Base-by-base conservation (phyloP, 176 grass and related monocot species). In the Tuctoria greenei region DNA sequence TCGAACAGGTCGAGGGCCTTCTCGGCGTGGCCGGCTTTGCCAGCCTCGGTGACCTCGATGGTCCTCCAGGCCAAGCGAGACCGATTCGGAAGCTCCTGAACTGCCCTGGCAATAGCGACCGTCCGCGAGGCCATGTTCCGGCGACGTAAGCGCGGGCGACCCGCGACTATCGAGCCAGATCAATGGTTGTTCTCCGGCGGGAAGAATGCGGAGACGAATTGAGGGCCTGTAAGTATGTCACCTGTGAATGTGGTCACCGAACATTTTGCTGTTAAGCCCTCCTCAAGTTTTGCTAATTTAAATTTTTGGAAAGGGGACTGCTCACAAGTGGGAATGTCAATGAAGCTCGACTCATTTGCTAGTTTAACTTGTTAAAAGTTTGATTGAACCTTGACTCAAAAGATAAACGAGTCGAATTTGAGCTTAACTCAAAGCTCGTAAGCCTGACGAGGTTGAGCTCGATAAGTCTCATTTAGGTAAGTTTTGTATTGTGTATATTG, bases 1-100 rank as follows among this genome's bases (percentile, higher is more conserved):
- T 89, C 87, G 81, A 93, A 93, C 80, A 87, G 36, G 17, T 79
- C 36, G 39, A 84, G 55, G 56, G 77, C 87, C 28, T 52, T 84
- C 5, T 79, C 84, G 1, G 67, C 77, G 11, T 87, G 68, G 2
- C 81, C 73, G 4, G n/a, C 67, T 46, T n/a, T 76, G 11, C 83
- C 77, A 0, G 31, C 66, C 59, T 77, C 35, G 0, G 36, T 62
- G 57, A 89, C 20, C 49, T 55, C 35, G n/a, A 61, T 77, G 26
- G 77, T 79, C 58, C 55, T 68, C 26, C 18, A 38, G 13, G 67
- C 52, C 17, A 71, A 47, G 4, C 40, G 61, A 28, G 79, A 86
- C n/a, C 23, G 20, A 13, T 5, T 52, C 40, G 57, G 69, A 23
- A 66, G 18, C 25, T 72, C 61, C 20, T 54, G 54, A 12, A 42